These are phyloP conservation scores for Flaveria ramosissima DNA, from an alignment of 129 eudicot species.

Conservation along the genomic window DNA sequence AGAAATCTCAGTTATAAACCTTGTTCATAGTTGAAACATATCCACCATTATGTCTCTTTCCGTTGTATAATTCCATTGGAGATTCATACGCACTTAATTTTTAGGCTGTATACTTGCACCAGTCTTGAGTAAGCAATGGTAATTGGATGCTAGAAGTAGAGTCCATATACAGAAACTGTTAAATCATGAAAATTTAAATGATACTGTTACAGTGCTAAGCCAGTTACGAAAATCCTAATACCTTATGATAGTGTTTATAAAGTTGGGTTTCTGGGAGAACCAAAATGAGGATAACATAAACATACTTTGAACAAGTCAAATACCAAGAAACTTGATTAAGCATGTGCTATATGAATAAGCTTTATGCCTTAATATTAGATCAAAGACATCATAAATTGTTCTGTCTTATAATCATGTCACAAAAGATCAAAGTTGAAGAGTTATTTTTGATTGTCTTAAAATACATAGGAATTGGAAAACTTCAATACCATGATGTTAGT, in stretches of 20 bases:
- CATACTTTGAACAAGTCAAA: neutral
- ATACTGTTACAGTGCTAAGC: neutral
- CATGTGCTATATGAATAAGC: neutral
- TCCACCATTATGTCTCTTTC: slow-evolving; percentile 3
- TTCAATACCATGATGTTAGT: neutral
- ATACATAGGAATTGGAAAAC: slow-evolving; percentile 2
- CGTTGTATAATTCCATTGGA: neutral
- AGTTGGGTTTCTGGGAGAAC: neutral
- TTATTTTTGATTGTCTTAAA: neutral
- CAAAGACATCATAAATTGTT: slow-evolving; percentile 1
- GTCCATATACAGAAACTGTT: neutral
- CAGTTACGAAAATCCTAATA: neutral
- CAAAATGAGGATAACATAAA: slow-evolving; percentile 5
- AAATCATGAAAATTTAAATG: slow-evolving; percentile 1
- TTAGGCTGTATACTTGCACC: slow-evolving; percentile 5
- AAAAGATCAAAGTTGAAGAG: neutral
- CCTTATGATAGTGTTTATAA: neutral
- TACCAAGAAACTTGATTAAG: neutral
- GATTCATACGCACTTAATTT: slow-evolving; percentile 10
- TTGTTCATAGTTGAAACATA: neutral
- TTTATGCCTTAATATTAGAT: neutral
- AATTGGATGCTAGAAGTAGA: slow-evolving; percentile 7
- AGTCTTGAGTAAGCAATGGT: neutral
- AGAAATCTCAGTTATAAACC: neutral
- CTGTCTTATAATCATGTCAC: neutral